phyloP scores from a whole-genome alignment of 2,329 filamentous ascomycete species.

The Trichoderma sp. region DNA sequence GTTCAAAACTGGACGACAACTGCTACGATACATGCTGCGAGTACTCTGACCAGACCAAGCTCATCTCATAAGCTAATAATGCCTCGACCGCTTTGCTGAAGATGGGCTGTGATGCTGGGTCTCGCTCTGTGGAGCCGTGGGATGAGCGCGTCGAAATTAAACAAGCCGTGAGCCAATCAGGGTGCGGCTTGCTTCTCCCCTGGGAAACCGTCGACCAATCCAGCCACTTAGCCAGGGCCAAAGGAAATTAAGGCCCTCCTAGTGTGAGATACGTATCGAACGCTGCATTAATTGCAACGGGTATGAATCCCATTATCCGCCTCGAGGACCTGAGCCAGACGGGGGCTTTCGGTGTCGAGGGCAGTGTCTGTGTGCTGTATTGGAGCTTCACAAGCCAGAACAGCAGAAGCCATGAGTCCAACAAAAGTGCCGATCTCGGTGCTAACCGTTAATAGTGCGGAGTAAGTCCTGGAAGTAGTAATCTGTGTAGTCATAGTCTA shows the following conservation, averaged over 20 bases:
- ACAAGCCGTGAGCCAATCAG: conserved; percentile 33
- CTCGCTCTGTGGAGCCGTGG: conserved; percentile 16
- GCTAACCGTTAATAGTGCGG: background rate
- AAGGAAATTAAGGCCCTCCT: conserved; percentile 24
- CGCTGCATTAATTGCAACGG: conserved; percentile 12
- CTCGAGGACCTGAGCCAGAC: background rate
- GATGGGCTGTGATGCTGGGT: conserved; percentile 12
- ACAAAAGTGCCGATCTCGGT: background rate
- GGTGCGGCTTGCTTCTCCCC: conserved; percentile 27
- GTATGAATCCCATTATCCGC: conserved; percentile 2
- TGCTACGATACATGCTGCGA: background rate
- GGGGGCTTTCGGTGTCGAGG: background rate
- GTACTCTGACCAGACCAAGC: background rate
- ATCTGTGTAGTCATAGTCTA: background rate
- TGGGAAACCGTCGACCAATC: conserved; percentile 17
- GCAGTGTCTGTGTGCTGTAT: background rate
- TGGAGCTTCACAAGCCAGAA: background rate
- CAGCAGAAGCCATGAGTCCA: background rate
- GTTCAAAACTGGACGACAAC: background rate
- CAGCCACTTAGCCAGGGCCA: conserved; percentile 1
- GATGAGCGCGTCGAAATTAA: conserved; percentile 28
- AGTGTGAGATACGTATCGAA: conserved; percentile 15
- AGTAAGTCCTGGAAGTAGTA: background rate
- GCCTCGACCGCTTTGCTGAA: conserved; percentile 21
- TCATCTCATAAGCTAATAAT: conserved; percentile 7